Base-by-base conservation (phyloP, 202 grass and related monocot genomes). In the Miscanthus sacchariflorus region DNA sequence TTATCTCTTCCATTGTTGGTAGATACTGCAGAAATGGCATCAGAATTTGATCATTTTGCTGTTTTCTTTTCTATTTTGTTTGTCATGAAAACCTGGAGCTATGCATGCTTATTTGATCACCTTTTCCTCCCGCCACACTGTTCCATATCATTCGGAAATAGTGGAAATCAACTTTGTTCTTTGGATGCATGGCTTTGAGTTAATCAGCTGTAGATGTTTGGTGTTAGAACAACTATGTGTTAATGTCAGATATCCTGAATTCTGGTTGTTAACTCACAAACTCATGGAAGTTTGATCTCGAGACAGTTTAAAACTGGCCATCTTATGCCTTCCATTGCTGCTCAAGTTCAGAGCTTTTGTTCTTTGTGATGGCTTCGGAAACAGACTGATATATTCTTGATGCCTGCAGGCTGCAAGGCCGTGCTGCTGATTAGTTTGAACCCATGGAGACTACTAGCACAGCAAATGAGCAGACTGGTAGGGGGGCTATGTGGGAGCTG, bases 401-500 rank as follows among this genome's bases (percentile, higher is more conserved):
- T 84, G 70, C 75, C 40, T 90, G 70, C 74, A 87, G 84, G 21
- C 28, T 61, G 68, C 78, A 56, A 68, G 68, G 58, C 12, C 8
- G 6, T 74, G 27, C 35, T 72, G 76, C 76, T 35, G 64, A 56
- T 70, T 76, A 28, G n/a, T 49, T 52, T 79, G 67, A 81, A 69
- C 61, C 74, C 39, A 95, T 95, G 93, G 93, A 90, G 72, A 87
- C 73, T 12, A 89, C 68, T 6, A 64, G 68, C 28, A 87, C 81
- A 36, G 63, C 39, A 36, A 83, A 85, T 44, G 89, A 91, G 52
- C 56, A 89, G 49, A 52, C 77, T 1, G 68, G 85, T 38, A 95
- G 66, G 84, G 93, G 93, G 49, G 64, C 81, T 30, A 93, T 95
- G 89, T 95, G 93, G 93, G 93, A 93, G 83, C 79, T 93, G 81